A percentile compares a stretch with the other conserved stretches of the same genome.
phyloP scores from a whole-genome alignment of 192 early-diverging fungal species.

The Ambispora gerdemannii region DNA sequence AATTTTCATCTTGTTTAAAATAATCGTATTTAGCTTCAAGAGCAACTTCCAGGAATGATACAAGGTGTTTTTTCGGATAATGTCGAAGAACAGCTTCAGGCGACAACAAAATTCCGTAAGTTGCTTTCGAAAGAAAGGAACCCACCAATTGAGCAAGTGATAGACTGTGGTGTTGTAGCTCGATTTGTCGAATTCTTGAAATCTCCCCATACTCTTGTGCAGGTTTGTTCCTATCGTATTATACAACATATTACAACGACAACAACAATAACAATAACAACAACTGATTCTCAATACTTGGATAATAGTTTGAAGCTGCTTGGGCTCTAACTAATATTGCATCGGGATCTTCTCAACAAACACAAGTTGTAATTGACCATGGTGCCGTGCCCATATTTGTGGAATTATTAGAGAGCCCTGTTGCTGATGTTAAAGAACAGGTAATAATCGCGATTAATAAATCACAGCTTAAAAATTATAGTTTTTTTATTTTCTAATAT shows the following conservation, averaged over 20 bases:
- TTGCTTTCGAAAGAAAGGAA: slow-evolving; percentile 91
- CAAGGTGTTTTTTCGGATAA: slow-evolving; percentile 73
- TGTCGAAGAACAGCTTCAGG: slow-evolving; percentile 72
- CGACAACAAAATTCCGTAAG: slow-evolving; percentile 90
- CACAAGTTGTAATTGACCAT: slow-evolving; percentile 88
- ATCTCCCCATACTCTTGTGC: slow-evolving; percentile 79
- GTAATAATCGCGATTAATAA: slow-evolving; percentile 46
- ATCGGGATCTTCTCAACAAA: slow-evolving; percentile 91
- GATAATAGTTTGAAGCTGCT: slow-evolving; percentile 90
- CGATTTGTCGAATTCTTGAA: slow-evolving; percentile 92
- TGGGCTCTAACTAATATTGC: slow-evolving; percentile 99
- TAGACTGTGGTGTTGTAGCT: slow-evolving; percentile 87
- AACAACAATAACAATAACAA: no score
- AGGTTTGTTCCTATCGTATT: slow-evolving; percentile 53
- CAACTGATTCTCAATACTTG: no score
- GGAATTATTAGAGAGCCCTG: slow-evolving; percentile 76
- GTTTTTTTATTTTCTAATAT: no score
- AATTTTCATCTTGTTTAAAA: no score
- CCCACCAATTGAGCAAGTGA: slow-evolving; percentile 96
- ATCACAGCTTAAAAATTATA: no score
- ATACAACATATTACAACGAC: no score
- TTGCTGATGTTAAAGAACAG: slow-evolving; percentile 92
- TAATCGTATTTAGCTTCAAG: slow-evolving; percentile 54
- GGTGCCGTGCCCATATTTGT: slow-evolving; percentile 92
- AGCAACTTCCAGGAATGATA: slow-evolving; percentile 78